Evolutionary conservation across 352 stramenopile genomes (phyloP).

Genomic region (Plasmopara viticola): DNA sequence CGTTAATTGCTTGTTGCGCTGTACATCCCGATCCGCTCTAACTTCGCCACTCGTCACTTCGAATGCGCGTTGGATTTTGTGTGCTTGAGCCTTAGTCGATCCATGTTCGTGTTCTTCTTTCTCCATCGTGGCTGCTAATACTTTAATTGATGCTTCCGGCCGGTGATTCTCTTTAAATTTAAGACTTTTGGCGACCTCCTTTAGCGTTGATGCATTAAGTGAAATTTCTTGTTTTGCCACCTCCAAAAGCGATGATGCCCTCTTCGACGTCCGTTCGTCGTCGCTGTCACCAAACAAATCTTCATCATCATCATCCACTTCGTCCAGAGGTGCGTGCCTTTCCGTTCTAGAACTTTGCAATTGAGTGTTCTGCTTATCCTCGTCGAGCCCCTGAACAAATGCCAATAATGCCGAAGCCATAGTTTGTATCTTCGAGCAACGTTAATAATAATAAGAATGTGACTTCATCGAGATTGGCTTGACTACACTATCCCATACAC

Average conservation of each 20-base stretch:
- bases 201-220: constrained; percentile 4
- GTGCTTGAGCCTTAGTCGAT: constrained; percentile 4
- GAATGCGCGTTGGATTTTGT: constrained; percentile 28
- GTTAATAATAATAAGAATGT: too few relatives aligned
- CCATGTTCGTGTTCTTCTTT: constrained; percentile 30
- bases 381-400: constrained; percentile 28
- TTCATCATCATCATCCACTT: constrained; percentile 23
- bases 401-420: constrained; percentile 39
- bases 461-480: neutral
- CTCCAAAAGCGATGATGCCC: constrained; percentile 22
- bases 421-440: too few relatives aligned
- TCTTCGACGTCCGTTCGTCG: constrained; percentile 13
- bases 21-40: constrained; percentile 16
- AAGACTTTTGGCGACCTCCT: constrained; percentile 12
- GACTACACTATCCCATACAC: constrained; percentile 11
- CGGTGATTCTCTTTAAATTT: constrained; percentile 6
- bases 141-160: constrained; percentile 13
- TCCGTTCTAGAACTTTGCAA: too few relatives aligned
- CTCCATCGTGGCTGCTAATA: constrained; percentile 37
- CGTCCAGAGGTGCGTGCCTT: neutral
- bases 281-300: constrained; percentile 30
- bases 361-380: too few relatives aligned
- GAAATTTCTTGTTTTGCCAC: constrained; percentile 30
- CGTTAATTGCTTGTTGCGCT: constrained; percentile 22
- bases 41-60: constrained; percentile 7